Evolutionary conservation across 768 basidiomycete species (phyloP), one percentile per base, ranked within the genome.

Genomic region (Suillus clintonianus): DNA sequence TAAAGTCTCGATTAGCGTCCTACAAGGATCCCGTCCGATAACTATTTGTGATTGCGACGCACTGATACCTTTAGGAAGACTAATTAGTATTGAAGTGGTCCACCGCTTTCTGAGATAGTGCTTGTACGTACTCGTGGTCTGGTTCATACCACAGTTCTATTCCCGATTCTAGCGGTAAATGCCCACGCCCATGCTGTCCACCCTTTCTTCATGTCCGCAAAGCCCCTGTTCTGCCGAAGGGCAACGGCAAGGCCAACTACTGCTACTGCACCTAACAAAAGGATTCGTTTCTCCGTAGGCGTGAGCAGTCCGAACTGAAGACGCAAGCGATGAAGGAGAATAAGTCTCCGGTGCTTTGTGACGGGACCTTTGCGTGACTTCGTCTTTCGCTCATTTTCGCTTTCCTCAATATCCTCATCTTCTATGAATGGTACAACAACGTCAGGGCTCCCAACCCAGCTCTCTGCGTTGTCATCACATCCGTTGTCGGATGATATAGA

Each of bases 221-320:
- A 5, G 17, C 59, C 24, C n/a, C 24, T 50, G 45, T 30, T 45
- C 43, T 63, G 47, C 27, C 39, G 63, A 51, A 76, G 56, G 3
- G 89, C 89, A 71, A 93, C 79, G 10, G 89, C 90, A 24, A 91
- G 84, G 14, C 89, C 89, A 6, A 92, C 78, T 14, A 89, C 85
- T 32, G 92, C 71, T 36, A 91, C 83, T 24, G 89, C 89, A 27
- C 90, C 87, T 19, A 86, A 84, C 36, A 90, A 77, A 71, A 90
- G 63, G 6, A 72, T 60, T 37, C 74, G 68, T 30, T 75, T 71
- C 32, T 76, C 76, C 11, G 65, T 65, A 37, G 66, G 58, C 5
- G 70, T 74, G 61, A 77, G 71, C 19, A 71, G 64, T 27, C 69
- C 66, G 5, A 77, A 47, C 36, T 73, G 67, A 24, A 63, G 50